A percentile compares a stretch with the other conserved stretches of the same genome.
Evolutionary conservation across 106 monocot genomes (phyloP).

Genomic region (Posidonia australis): DNA sequence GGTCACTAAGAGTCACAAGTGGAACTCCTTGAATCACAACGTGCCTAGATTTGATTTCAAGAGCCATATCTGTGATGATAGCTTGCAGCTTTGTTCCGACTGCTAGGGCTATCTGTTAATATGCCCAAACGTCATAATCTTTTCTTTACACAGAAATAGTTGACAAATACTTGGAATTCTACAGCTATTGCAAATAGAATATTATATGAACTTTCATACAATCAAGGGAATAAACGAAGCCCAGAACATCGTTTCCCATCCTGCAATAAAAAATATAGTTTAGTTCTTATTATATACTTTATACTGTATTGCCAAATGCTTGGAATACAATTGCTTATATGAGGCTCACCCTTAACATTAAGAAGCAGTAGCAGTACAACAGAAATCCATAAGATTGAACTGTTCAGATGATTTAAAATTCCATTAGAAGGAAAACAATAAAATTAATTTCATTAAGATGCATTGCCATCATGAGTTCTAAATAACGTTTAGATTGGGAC

Average conservation of each 20-base stretch:
- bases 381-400: neutral
- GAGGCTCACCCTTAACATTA: neutral
- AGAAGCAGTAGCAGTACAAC: slow-evolving; percentile 1
- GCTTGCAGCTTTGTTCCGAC: slow-evolving; percentile 77
- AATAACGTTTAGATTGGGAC: too few relatives aligned
- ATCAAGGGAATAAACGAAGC: slow-evolving; percentile 57
- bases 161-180: neutral
- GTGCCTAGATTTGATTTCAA: slow-evolving; percentile 66
- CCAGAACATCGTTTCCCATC: slow-evolving; percentile 68
- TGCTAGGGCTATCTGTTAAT: slow-evolving; percentile 44
- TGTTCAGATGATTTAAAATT: too few relatives aligned
- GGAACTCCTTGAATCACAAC: slow-evolving; percentile 80
- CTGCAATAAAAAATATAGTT: slow-evolving; percentile 17
- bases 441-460: too few relatives aligned
- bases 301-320: neutral
- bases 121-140: neutral
- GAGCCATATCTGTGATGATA: slow-evolving; percentile 58
- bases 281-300: slow-evolving; percentile 9
- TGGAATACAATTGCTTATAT: slow-evolving; percentile 2
- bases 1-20: slow-evolving; percentile 57
- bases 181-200: neutral
- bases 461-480: too few relatives aligned
- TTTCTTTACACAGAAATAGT: neutral
- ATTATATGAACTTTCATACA: slow-evolving; percentile 24
- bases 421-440: too few relatives aligned